Evolutionary conservation across 768 basidiomycete genomes (phyloP).

Genomic region (Suillus spraguei): DNA sequence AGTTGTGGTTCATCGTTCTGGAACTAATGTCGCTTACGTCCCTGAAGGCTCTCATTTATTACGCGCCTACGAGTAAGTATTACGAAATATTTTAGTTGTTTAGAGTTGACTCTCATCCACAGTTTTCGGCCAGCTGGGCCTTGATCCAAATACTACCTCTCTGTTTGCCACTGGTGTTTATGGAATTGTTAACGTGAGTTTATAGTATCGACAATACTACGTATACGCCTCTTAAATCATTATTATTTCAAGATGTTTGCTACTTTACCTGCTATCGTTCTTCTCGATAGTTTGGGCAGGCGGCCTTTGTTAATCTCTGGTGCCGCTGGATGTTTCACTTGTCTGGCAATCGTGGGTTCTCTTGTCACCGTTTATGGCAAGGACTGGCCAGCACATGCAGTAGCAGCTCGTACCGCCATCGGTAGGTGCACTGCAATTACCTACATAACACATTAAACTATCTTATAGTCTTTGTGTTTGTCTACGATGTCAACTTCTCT

Average conservation of each 20-base stretch:
- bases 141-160: constrained; percentile 44
- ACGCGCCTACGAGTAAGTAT: constrained; percentile 15
- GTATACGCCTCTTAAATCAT: background rate
- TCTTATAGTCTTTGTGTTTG: constrained; percentile 38
- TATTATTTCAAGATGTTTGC: constrained; percentile 29
- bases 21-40: constrained; percentile 6
- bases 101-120: constrained; percentile 19
- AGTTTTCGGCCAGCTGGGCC: constrained; percentile 44
- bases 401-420: constrained; percentile 32
- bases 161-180: constrained; percentile 45
- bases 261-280: constrained; percentile 40
- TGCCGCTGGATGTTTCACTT: constrained; percentile 35
- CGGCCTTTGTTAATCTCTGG: constrained; percentile 43
- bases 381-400: constrained; percentile 31
- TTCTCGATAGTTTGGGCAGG: constrained; percentile 42
- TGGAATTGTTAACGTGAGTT: constrained; percentile 37
- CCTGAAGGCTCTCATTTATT: constrained; percentile 33
- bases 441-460: constrained; percentile 18
- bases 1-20: constrained; percentile 10
- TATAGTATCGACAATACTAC: background rate
- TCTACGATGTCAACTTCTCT: constrained; percentile 41
- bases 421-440: constrained; percentile 28
- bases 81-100: no score
- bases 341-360: constrained; percentile 32
- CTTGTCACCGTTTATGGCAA: constrained; percentile 31